Conservation (phyloP, 129 eudicot genomes). For the Flaveria linearis region DNA sequence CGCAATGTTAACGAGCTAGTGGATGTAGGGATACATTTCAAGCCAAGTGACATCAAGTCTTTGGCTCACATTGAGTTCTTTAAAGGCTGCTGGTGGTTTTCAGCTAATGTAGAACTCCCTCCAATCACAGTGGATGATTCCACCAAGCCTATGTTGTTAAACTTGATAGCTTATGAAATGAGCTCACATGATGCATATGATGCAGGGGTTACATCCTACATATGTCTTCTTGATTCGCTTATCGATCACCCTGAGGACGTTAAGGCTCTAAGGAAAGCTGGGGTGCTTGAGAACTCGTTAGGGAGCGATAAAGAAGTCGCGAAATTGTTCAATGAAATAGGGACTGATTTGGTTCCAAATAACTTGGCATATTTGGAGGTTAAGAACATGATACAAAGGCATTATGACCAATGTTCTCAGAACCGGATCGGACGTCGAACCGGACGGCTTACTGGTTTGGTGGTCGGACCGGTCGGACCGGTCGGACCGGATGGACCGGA, state of each 20-base stretch:
- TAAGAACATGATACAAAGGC: conserved; percentile 16
- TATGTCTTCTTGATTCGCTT: conserved; percentile 43
- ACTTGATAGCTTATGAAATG: conserved; percentile 50
- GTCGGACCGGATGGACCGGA: too few relatives aligned
- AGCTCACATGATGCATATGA: conserved; percentile 27
- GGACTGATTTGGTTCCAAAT: conserved; percentile 24
- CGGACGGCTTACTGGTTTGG: too few relatives aligned
- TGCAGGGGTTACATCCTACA: conserved; percentile 40
- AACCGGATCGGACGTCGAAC: too few relatives aligned
- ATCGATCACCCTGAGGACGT: conserved; percentile 39
- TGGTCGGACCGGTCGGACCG: too few relatives aligned
- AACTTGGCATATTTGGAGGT: conserved; percentile 14
- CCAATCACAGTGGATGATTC: conserved; percentile 34
- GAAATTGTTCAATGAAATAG: conserved; percentile 31
- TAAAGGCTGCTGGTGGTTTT: not conserved
- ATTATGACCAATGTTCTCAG: too few relatives aligned
- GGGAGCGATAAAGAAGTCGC: conserved; percentile 42
- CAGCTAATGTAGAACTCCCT: conserved; percentile 33
- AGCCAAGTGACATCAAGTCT: conserved; percentile 6
- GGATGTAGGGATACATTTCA: conserved; percentile 38
- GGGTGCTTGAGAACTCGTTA: conserved; percentile 26
- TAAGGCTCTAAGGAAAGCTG: conserved; percentile 24
- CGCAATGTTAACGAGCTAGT: conserved; percentile 34
- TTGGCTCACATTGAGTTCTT: conserved; percentile 17
- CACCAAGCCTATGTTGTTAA: conserved; percentile 39